phyloP scores from a whole-genome alignment of 805 yeast genomes.

The Schizosaccharomyces octosporus region DNA sequence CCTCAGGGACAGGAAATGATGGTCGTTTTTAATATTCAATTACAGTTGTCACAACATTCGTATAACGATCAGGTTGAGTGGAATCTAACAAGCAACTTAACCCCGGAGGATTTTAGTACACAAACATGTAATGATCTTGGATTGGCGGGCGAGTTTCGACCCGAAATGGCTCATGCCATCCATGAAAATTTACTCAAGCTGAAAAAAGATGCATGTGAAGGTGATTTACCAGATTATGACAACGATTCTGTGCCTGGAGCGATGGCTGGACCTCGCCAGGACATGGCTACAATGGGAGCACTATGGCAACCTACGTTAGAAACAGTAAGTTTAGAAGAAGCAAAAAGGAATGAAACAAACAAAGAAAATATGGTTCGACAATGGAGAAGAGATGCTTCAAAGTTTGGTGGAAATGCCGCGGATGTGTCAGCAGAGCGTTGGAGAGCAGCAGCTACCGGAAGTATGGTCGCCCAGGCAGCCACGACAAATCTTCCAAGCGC shows the following conservation, averaged over 20 bases:
- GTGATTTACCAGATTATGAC: conserved; percentile 26
- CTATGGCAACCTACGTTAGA: conserved; percentile 77
- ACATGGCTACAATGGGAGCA: conserved; percentile 51
- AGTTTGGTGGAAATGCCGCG: conserved; percentile 32
- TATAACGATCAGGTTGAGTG: conserved; percentile 88
- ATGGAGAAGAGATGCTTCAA: conserved; percentile 70
- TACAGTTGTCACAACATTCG: conserved; percentile 57
- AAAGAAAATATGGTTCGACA: conserved; percentile 78
- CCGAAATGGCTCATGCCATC: conserved; percentile 68
- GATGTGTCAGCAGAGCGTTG: conserved; percentile 14
- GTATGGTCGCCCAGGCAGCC: background rate
- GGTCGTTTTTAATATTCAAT: conserved; percentile 57
- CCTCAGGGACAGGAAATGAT: conserved; percentile 31
- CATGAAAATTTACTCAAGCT: conserved; percentile 56
- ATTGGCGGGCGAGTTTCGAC: conserved; percentile 56
- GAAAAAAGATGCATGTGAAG: conserved; percentile 63
- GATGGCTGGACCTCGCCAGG: conserved; percentile 45
- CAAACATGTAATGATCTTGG: conserved; percentile 70
- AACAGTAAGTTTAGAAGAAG: conserved; percentile 56
- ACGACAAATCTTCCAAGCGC: background rate
- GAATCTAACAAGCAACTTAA: conserved; percentile 31
- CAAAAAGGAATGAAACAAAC: conserved; percentile 84
- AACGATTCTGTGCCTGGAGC: conserved; percentile 39
- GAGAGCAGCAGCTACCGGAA: conserved; percentile 9
- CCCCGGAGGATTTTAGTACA: conserved; percentile 69